Base-by-base conservation (phyloP, 768 basidiomycete genomes). In the Lentinula lateritia region DNA sequence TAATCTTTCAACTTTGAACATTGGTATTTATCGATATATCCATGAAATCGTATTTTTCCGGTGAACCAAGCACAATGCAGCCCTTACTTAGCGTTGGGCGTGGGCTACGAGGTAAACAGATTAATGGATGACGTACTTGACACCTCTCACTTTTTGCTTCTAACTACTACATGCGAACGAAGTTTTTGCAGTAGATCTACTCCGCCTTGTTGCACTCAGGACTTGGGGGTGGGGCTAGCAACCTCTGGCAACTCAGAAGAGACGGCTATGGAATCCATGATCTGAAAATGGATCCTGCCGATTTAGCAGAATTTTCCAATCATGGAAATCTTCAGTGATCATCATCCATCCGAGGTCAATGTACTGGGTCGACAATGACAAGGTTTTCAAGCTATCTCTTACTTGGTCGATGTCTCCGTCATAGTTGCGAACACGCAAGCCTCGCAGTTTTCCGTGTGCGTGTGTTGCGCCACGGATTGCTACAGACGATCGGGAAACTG, bases 401-500 rank as follows among this genome's bases (percentile, higher is more conserved):
- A 23, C 42, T 35, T 58, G 43, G 23, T 58, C 6, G 57, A 58
- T 32, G 57, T 58, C 20, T 58, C 57, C n/a, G 15, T 34, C 7
- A 58, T 58, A 12, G 57, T 58, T 23, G 41, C 57, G 42, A 58
- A 58, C 28, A 58, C 15, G 42, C 28, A 43, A 58, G 23, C 20
- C 0, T 58, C 15, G 28, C 57, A 42, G 57, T 58, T 18, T 43
- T 43, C 32, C 43, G 34, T 20, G 57, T 58, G 16, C 28, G 3
- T 23, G 23, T 23, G 23, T 23, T 46, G 6, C 43, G 48, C 16
- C 23, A 23, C 23, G 23, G 23, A 23, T 23, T 23, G 23, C 23
- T 50, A 46, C 13, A 42, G 57, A n/a, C 28, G 16, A 16, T 58
- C 36, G 6, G 53, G 53, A 6, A 54, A 54, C 38, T 68, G 54